These are phyloP conservation scores for Aspergillus indologenus DNA, from an alignment of 495 filamentous ascomycete genomes.

Conservation along the genomic window DNA sequence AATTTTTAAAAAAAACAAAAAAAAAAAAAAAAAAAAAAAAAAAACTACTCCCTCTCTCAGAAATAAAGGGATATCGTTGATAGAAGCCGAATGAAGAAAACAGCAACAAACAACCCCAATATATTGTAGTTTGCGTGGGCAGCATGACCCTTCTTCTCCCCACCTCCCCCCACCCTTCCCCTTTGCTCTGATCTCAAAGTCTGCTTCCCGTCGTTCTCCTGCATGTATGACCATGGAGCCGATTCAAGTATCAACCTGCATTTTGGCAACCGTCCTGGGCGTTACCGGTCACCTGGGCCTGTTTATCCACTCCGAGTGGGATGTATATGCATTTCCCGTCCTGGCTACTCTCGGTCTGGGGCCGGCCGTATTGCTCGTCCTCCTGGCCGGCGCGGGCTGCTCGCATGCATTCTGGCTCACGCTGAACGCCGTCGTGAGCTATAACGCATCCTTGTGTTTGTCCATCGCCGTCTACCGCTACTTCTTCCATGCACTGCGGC, in stretches of 20 bases:
- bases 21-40: no score
- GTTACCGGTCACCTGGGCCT: constrained; percentile 44
- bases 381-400: neutral
- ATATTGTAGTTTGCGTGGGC: no score
- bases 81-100: no score
- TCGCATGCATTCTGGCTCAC: neutral
- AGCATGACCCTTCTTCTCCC: no score
- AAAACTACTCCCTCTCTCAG: no score
- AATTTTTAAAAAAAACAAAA: no score
- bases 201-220: neutral
- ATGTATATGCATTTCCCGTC: constrained; percentile 1
- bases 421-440: neutral
- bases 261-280: neutral
- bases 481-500: constrained; percentile 8
- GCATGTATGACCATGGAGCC: neutral
- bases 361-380: neutral
- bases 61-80: no score
- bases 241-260: neutral
- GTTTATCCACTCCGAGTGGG: constrained; percentile 29
- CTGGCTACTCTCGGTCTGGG: neutral
- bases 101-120: no score
- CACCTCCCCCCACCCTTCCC: no score
- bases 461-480: constrained; percentile 14
- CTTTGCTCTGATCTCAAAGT: neutral
- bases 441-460: constrained; percentile 3